These are phyloP conservation scores for Cladobotryum mycophilum DNA, from an alignment of 2,329 filamentous ascomycete species.

Conservation along the genomic window DNA sequence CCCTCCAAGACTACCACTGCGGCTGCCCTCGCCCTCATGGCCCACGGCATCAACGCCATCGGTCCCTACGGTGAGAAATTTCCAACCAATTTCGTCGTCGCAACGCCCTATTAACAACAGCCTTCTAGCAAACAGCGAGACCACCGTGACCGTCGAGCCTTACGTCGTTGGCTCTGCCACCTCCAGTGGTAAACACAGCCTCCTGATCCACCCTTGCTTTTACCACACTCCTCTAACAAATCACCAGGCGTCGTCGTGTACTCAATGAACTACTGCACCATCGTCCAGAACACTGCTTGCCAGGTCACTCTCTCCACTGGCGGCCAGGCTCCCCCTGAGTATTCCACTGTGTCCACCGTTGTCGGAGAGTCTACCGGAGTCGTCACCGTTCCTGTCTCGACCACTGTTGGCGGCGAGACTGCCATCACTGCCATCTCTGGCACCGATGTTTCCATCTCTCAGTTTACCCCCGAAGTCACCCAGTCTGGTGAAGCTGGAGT, in stretches of 20 bases:
- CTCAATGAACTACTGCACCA: slow-evolving; percentile 31
- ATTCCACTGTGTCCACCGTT: slow-evolving; percentile 3
- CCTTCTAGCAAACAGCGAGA: slow-evolving; percentile 21
- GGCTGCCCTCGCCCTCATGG: slow-evolving; percentile 18
- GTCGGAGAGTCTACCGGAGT: not conserved
- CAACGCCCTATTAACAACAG: slow-evolving; percentile 2
- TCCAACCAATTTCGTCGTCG: not conserved
- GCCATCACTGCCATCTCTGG: not conserved
- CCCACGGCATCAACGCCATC: slow-evolving; percentile 9
- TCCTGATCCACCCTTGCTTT: not conserved
- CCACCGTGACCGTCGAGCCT: slow-evolving; percentile 24
- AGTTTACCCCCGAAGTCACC: not conserved
- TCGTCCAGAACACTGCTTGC: slow-evolving; percentile 30
- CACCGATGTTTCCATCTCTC: not conserved
- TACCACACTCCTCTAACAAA: not conserved
- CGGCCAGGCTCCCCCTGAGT: slow-evolving; percentile 12
- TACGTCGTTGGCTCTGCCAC: slow-evolving; percentile 27
- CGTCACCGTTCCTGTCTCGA: not conserved
- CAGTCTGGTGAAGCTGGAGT: not conserved
- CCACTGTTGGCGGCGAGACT: slow-evolving; percentile 2
- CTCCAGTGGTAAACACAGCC: slow-evolving; percentile 22
- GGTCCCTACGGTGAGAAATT: not conserved
- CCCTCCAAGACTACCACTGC: slow-evolving; percentile 22
- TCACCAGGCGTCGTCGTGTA: slow-evolving; percentile 25
- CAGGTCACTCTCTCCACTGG: slow-evolving; percentile 23